Evolutionary conservation across 257 asterid genomes (phyloP), one percentile per base, ranked within the genome.

Genomic region (Petrea volubilis): DNA sequence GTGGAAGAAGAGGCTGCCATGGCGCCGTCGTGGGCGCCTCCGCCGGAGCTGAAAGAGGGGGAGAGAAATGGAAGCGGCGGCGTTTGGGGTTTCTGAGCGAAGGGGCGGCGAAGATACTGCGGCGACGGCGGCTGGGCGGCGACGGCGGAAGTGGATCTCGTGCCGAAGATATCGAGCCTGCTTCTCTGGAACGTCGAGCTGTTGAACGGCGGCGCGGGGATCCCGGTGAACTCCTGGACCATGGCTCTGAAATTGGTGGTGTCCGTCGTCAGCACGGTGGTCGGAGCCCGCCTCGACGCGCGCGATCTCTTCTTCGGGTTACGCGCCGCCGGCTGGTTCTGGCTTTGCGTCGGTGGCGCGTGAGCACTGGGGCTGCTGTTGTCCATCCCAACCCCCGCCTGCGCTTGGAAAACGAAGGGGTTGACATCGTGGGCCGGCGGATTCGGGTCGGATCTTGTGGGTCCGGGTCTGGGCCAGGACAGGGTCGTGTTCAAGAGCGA

Each of bases 161-260:
- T 52, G 65, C 77, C 81, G 67, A 79, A 85, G 24, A 88, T 74
- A 79, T 86, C 98, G 31, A 88, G 58, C 52, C 94, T 63, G 33
- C 56, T 77, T 52, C 89, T 74, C 10, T 78, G 77, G 63, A 82
- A 87, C 21, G 84, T 29, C 3, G 92, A 77, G 34, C 59, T 58
- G 20, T 70, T 71, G 67, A 93, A 88, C 0, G 98, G 97, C 15
- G 90, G 96, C 41, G 96, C 88, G 44, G 97, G 98, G 4, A 93
- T 87, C 29, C 98, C 97, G 2, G 98, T 93, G 67, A 93, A 93
- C 70, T 93, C 96, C 66, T 93, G 98, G 36, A 93, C 98, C 98
- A 93, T 90, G 77, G 98, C 97, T 81, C 98, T 60, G 94, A 93
- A 93, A 81, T 93, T 93, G 28, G 78, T 68, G 71, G 98, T 87